Evolutionary conservation across 2,329 filamentous ascomycete genomes (phyloP).

Genomic region (Beauveria bassiana): DNA sequence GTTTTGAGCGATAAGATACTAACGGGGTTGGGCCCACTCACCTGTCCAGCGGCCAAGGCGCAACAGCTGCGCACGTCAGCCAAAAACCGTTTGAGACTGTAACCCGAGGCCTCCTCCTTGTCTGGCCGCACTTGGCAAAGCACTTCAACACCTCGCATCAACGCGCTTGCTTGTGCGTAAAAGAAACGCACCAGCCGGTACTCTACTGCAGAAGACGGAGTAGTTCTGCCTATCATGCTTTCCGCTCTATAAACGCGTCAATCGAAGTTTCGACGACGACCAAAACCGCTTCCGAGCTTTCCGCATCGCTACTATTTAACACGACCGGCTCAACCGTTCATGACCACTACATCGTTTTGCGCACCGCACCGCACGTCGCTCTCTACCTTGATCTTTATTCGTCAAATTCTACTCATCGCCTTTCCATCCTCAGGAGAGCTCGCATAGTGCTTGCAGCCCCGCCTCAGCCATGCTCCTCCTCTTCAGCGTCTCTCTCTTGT

Average conservation of each 20-base stretch:
- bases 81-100: neutral
- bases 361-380: neutral
- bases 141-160: neutral
- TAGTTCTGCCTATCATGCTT: neutral
- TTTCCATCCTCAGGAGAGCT: neutral
- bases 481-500: constrained; percentile 65
- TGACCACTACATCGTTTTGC: neutral
- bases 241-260: neutral
- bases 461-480: constrained; percentile 65
- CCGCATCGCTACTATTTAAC: neutral
- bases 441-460: neutral
- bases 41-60: neutral
- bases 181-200: neutral
- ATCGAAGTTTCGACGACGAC: neutral
- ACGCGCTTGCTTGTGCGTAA: neutral
- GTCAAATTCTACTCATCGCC: neutral
- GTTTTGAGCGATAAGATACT: neutral
- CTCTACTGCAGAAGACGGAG: neutral
- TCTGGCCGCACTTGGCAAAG: neutral
- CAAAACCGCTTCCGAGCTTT: neutral
- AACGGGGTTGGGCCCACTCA: neutral
- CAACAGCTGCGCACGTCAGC: constrained; percentile 1
- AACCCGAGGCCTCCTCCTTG: neutral
- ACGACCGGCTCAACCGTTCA: neutral
- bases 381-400: neutral